A percentile compares a stretch with the other conserved stretches of the same genome.
Conservation (phyloP, 139 green algal species). For the Chlorella sp. region DNA sequence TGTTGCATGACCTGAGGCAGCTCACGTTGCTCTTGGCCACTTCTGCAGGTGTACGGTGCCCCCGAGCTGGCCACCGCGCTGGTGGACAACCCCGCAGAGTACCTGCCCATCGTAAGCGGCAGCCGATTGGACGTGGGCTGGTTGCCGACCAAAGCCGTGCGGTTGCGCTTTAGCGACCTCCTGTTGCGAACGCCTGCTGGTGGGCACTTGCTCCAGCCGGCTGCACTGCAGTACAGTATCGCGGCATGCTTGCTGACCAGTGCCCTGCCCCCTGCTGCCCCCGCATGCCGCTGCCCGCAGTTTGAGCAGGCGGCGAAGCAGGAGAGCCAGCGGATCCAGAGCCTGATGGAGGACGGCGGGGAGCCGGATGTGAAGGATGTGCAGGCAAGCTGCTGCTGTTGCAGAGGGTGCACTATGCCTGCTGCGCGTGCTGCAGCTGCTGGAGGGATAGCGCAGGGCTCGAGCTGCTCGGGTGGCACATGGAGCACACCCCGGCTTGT, state of each 20-base stretch:
- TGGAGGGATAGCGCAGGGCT: too few relatives aligned
- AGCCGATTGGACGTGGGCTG: too few relatives aligned
- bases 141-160: too few relatives aligned
- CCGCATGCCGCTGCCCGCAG: constrained; percentile 11
- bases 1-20: too few relatives aligned
- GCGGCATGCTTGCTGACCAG: too few relatives aligned
- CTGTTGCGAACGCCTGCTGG: too few relatives aligned
- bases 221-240: too few relatives aligned
- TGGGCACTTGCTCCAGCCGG: too few relatives aligned
- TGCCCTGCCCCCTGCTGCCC: background rate
- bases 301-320: constrained; percentile 48
- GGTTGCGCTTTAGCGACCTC: too few relatives aligned
- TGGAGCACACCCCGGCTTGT: background rate
- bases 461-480: too few relatives aligned
- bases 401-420: background rate
- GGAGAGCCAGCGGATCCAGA: constrained; percentile 39
- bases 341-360: constrained; percentile 17
- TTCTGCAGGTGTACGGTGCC: constrained; percentile 32
- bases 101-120: constrained; percentile 37
- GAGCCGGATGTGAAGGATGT: constrained; percentile 42
- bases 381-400: background rate
- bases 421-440: background rate
- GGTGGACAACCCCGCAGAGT: constrained; percentile 48
- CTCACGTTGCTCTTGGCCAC: too few relatives aligned
- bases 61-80: constrained; percentile 42